Evolutionary conservation across 2,329 filamentous ascomycete species (phyloP).

Genomic region (Penicillium freii): DNA sequence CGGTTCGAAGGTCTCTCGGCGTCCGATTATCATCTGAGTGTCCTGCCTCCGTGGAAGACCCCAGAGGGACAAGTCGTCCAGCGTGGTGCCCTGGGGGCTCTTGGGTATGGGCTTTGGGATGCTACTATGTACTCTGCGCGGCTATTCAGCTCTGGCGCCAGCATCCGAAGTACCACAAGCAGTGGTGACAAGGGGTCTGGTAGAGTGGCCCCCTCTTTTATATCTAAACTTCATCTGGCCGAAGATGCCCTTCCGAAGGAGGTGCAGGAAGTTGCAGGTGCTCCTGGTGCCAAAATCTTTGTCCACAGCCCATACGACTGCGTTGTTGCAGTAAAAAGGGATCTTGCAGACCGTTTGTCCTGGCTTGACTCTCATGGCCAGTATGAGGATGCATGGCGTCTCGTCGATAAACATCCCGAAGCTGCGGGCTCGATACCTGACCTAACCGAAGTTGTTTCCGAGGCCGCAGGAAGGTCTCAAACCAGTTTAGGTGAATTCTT

Average conservation of each 20-base stretch:
- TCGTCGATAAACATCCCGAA: conserved; percentile 85
- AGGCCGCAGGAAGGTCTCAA: conserved; percentile 34
- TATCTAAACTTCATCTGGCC: conserved; percentile 52
- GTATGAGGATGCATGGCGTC: conserved; percentile 83
- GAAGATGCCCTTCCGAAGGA: conserved; percentile 40
- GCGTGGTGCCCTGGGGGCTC: conserved; percentile 71
- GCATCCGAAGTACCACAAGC: conserved; percentile 60
- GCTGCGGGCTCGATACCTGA: conserved; percentile 48
- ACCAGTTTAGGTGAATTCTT: conserved; percentile 65
- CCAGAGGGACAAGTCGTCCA: conserved; percentile 60
- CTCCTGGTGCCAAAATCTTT: conserved; percentile 74
- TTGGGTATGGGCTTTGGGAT: conserved; percentile 79
- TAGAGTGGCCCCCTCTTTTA: conserved; percentile 51
- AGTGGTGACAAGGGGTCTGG: conserved; percentile 59
- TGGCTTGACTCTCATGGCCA: conserved; percentile 82
- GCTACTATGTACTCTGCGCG: conserved; percentile 82
- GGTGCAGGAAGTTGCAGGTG: conserved; percentile 50
- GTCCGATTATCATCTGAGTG: conserved; percentile 85
- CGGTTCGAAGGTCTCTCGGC: conserved; percentile 82
- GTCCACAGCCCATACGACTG: conserved; percentile 97
- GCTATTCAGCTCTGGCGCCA: conserved; percentile 83
- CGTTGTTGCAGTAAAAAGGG: conserved; percentile 84
- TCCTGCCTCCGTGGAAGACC: conserved; percentile 73
- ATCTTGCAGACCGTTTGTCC: conserved; percentile 76
- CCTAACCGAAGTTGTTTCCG: conserved; percentile 32